phyloP scores from a whole-genome alignment of 1,139 yeast species.

The Citeromyces siamensis region DNA sequence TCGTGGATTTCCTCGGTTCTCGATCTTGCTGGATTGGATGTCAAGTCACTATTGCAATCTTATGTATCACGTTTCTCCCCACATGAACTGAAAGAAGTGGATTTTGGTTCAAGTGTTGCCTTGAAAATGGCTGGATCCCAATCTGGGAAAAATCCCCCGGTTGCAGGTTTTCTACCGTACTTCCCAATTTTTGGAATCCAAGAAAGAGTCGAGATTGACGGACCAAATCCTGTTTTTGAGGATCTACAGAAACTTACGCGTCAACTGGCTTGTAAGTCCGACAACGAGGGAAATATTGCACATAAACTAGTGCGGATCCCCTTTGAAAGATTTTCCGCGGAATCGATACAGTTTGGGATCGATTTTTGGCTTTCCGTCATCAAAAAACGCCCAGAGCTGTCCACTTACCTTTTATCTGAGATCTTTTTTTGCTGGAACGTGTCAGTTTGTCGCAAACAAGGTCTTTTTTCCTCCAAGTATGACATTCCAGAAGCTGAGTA shows the following conservation, averaged over 20 bases:
- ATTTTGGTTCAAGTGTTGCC: conserved; percentile 83
- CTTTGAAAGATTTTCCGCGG: conserved; percentile 48
- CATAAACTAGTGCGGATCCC: conserved; percentile 53
- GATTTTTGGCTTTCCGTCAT: conserved; percentile 75
- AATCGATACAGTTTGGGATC: conserved; percentile 53
- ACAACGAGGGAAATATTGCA: neutral
- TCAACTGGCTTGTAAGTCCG: neutral
- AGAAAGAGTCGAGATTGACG: neutral
- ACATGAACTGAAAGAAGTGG: conserved; percentile 21
- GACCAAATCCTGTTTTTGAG: neutral
- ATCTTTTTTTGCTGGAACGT: conserved; percentile 58
- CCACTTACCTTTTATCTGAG: conserved; percentile 56
- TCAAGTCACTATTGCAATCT: conserved; percentile 65
- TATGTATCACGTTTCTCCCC: conserved; percentile 28
- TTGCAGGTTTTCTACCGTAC: neutral
- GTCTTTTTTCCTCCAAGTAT: conserved; percentile 49
- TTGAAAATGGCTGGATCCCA: conserved; percentile 68
- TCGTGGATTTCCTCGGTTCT: conserved; percentile 53
- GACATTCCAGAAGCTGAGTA: conserved; percentile 58
- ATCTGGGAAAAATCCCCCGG: neutral
- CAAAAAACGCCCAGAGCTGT: conserved; percentile 49
- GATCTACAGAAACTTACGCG: neutral
- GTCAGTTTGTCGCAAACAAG: conserved; percentile 45
- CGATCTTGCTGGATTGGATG: conserved; percentile 51
- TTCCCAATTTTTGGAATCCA: neutral